phyloP scores from a whole-genome alignment of 306 rosid species.

The Glycine soja region DNA sequence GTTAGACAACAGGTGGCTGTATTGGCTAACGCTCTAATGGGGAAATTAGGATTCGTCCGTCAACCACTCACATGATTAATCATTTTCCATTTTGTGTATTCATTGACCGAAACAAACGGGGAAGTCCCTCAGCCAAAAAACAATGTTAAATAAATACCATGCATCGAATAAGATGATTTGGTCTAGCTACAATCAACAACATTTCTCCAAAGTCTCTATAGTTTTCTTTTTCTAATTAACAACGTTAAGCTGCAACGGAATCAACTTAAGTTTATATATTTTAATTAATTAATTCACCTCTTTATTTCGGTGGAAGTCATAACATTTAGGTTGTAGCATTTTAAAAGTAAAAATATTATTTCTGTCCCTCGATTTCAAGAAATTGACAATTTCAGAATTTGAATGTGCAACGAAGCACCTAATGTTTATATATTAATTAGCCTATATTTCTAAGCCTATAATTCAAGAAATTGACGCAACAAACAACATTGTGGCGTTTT shows the following conservation, averaged over 20 bases:
- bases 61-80: too few relatives aligned
- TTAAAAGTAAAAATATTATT: not conserved
- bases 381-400: slow-evolving; percentile 40
- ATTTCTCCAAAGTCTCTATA: too few relatives aligned
- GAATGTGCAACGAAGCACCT: not conserved
- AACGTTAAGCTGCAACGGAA: not conserved
- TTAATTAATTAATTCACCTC: not conserved
- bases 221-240: too few relatives aligned
- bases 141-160: not conserved
- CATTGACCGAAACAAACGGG: not conserved
- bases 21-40: not conserved
- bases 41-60: not conserved
- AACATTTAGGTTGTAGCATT: not conserved
- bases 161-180: too few relatives aligned
- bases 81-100: too few relatives aligned
- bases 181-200: not conserved
- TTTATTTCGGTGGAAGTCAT: slow-evolving; percentile 16
- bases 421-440: not conserved
- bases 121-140: not conserved
- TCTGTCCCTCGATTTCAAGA: not conserved
- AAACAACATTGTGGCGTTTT: not conserved
- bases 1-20: slow-evolving; percentile 39
- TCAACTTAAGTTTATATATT: not conserved
- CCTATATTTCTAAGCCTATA: not conserved
- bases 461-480: slow-evolving; percentile 17